A percentile compares a stretch with the other conserved stretches of the same genome.
These are phyloP conservation scores for Oemleria cerasiformis DNA, from an alignment of 306 rosid species.

Conservation along the genomic window DNA sequence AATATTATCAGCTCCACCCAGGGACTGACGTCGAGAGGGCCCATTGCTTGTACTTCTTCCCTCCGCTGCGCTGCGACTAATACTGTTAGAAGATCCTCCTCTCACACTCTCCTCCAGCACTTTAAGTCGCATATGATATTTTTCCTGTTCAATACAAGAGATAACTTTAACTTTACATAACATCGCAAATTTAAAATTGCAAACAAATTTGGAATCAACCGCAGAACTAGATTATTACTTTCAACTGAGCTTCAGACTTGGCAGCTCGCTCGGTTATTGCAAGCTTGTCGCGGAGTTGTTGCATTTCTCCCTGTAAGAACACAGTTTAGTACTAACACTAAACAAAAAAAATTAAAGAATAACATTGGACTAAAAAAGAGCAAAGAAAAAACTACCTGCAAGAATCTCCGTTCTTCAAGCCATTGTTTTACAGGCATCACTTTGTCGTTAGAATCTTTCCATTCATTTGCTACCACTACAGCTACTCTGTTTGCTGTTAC, in stretches of 20 bases:
- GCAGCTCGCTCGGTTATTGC: slow-evolving; percentile 80
- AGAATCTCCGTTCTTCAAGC: slow-evolving; percentile 95
- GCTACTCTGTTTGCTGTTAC: slow-evolving; percentile 99
- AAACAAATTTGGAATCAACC: neutral
- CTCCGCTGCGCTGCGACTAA: slow-evolving; percentile 69
- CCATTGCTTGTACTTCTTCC: slow-evolving; percentile 82
- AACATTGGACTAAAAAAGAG: slow-evolving; percentile 4
- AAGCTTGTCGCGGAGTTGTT: slow-evolving; percentile 95
- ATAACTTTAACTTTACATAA: neutral
- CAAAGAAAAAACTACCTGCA: slow-evolving; percentile 53
- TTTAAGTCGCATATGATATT: slow-evolving; percentile 83
- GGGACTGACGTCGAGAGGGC: slow-evolving; percentile 92
- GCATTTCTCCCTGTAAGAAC: slow-evolving; percentile 91
- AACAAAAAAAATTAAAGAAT: slow-evolving; percentile 15
- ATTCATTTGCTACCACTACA: slow-evolving; percentile 93
- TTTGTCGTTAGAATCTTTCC: slow-evolving; percentile 97
- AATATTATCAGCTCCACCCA: slow-evolving; percentile 89
- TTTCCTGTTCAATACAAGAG: slow-evolving; percentile 56
- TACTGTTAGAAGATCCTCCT: slow-evolving; percentile 58
- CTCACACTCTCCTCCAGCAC: slow-evolving; percentile 95
- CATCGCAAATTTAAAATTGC: neutral
- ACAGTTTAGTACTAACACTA: slow-evolving; percentile 20
- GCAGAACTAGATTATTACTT: slow-evolving; percentile 65
- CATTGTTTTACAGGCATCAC: slow-evolving; percentile 99
- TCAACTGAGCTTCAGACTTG: slow-evolving; percentile 89